phyloP scores from a whole-genome alignment of 495 filamentous ascomycete species.

The Penicillium macrosclerotiorum region DNA sequence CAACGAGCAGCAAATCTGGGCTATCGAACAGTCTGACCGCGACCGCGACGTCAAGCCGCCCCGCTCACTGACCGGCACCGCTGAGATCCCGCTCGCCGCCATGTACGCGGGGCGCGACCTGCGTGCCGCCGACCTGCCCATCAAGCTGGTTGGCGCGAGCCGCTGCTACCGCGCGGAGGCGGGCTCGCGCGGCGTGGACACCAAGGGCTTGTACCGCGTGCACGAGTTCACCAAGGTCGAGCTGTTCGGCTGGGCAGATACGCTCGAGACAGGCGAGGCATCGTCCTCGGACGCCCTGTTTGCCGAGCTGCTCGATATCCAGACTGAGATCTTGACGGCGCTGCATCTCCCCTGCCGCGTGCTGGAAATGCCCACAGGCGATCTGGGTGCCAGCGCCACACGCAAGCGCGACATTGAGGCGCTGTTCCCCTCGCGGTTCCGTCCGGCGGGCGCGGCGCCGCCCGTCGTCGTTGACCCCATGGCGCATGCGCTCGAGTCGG shows the following conservation, averaged over 20 bases:
- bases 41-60: slow-evolving; percentile 57
- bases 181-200: slow-evolving; percentile 81
- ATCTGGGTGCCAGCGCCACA: slow-evolving; percentile 82
- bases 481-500: slow-evolving; percentile 56
- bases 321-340: slow-evolving; percentile 72
- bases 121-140: slow-evolving; percentile 59
- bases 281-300: slow-evolving; percentile 58
- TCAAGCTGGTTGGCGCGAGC: slow-evolving; percentile 78
- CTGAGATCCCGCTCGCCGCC: slow-evolving; percentile 90
- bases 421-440: slow-evolving; percentile 79
- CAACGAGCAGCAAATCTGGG: slow-evolving; percentile 89
- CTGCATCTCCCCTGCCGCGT: slow-evolving; percentile 84
- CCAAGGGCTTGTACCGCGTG: slow-evolving; percentile 95
- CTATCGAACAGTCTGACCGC: slow-evolving; percentile 64
- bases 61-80: slow-evolving; percentile 77
- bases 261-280: slow-evolving; percentile 31
- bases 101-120: slow-evolving; percentile 78
- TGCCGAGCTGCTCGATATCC: slow-evolving; percentile 77
- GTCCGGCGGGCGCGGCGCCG: slow-evolving; percentile 5
- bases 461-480: slow-evolving; percentile 6
- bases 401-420: slow-evolving; percentile 93
- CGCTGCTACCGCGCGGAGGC: slow-evolving; percentile 94
- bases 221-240: slow-evolving; percentile 99
- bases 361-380: slow-evolving; percentile 85
- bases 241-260: slow-evolving; percentile 80